Evolutionary conservation across 768 basidiomycete species (phyloP), one percentile per base, ranked within the genome.

Genomic region (Suillus cothurnatus): DNA sequence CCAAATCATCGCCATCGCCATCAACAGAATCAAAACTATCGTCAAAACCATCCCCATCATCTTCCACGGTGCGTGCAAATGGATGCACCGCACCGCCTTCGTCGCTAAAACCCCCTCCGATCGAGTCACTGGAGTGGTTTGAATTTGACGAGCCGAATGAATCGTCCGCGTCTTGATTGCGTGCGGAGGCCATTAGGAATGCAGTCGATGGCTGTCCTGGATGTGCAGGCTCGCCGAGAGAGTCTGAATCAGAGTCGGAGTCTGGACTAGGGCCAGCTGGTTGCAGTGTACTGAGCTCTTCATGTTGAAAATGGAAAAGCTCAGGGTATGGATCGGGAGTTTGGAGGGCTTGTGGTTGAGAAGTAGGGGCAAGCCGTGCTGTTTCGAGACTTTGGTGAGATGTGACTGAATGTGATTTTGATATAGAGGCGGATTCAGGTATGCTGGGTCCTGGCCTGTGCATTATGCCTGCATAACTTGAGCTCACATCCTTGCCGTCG

Each of bases 381-480:
- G 61, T 61, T 34, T 52, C 67, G 34, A 19, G 21, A n/a, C 64
- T 59, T 17, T 39, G 65, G 21, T 63, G 67, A 21, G 65, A 67
- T 26, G 45, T 60, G 38, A 65, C 61, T 2, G 71, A 70, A 56
- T 65, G 66, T 3, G 69, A 38, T 41, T 63, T 69, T 7, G 65
- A 67, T 31, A 70, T 73, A 4, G 81, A 75, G 31, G 39, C 11
- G 9, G 38, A 59, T 4, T 78, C 79, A 57, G 74, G 81, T 49
- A 83, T 72, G 34, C 79, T 78, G 50, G 87, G 77, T 19, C 85
- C 88, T 7, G 88, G 83, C 7, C 85, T 83, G 38, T 84, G 82
- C 81, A 93, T 88, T 82, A 92, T 85, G 63, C 86, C 89, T 66
- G 91, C 89, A 61, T 92, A 73, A 70, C 86, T 90, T 2, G 84